phyloP scores from a whole-genome alignment of 495 filamentous ascomycete genomes.

The Hypoxylon intermedium region DNA sequence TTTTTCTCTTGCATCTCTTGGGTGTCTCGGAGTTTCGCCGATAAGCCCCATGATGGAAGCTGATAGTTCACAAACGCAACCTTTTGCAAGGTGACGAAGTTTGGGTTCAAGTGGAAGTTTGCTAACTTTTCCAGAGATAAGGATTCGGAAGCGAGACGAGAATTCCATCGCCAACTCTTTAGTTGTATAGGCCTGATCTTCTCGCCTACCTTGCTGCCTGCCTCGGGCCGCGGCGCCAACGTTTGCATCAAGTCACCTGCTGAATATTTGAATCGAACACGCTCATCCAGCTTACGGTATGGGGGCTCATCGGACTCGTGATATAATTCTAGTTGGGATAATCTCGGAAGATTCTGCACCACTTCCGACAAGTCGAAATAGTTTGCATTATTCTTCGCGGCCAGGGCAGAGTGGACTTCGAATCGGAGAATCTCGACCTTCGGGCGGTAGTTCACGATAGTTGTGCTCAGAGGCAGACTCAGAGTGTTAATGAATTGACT shows the following conservation, averaged over 20 bases:
- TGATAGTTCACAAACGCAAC: conserved; percentile 71
- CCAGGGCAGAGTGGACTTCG: conserved; percentile 58
- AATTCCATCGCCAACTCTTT: conserved; percentile 80
- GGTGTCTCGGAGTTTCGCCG: conserved; percentile 30
- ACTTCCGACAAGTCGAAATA: conserved; percentile 53
- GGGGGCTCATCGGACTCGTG: conserved; percentile 63
- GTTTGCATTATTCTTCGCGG: conserved; percentile 42
- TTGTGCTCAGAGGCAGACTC: conserved; percentile 21
- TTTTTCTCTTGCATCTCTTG: conserved; percentile 43
- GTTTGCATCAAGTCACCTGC: conserved; percentile 61
- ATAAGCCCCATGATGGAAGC: conserved; percentile 48
- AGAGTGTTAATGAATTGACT: conserved; percentile 51
- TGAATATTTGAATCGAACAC: conserved; percentile 69
- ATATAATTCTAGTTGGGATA: conserved; percentile 63
- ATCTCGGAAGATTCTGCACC: conserved; percentile 52
- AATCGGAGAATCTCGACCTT: conserved; percentile 76
- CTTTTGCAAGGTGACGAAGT: conserved; percentile 66
- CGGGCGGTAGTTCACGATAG: conserved; percentile 60
- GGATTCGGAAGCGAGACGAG: conserved; percentile 62
- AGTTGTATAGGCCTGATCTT: conserved; percentile 51
- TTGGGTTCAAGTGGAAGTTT: conserved; percentile 63
- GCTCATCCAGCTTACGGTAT: conserved; percentile 55
- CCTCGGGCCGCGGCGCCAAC: conserved; percentile 46
- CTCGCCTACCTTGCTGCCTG: conserved; percentile 31
- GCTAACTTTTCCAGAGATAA: conserved; percentile 52